Evolutionary conservation across 352 stramenopile genomes (phyloP), one percentile per base, ranked within the genome.

Genomic region (Globisporangium abappressorium): DNA sequence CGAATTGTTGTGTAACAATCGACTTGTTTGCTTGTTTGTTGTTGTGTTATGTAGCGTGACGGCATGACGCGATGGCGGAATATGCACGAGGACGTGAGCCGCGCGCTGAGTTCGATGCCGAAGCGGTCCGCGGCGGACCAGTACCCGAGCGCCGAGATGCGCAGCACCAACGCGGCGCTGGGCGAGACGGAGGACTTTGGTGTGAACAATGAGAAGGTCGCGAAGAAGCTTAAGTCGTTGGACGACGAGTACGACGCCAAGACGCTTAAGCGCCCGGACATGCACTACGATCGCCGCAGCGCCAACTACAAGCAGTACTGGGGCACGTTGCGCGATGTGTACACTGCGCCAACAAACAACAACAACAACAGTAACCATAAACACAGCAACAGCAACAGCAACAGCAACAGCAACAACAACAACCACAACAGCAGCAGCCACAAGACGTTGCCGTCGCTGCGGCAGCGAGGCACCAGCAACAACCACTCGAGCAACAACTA

Each of bases 21-120:
- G 22, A 22, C 54, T 49, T 61, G 47, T 59, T 65, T 57, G 36
- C 36, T 36, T 38, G 28, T 24, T 59, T 46, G 20, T 61, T 67
- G 7, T 53, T 60, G 28, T 12, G 36, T 54, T 49, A 1, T 51
- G 43, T 59, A 71, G 60, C 60, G 66, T 0, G 78, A 85, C 12
- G 80, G 70, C 43, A 77, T 77, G 34, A 76, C 75, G 53, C 76
- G 78, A 36, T 87, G 81, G 83, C 74, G 72, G 15, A 85, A 85
- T 64, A 91, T 93, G 80, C 85, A 91, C 69, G 75, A 91, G n/a
- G 76, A 90, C 38, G 83, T 93, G 24, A 88, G 73, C 33, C 80
- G 81, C 3, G 83, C 85, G 14, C 62, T 91, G 47, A 79, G 43
- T 18, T 51, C 47, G 38, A 64, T 38, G 47, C 18, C 51, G n/a